Conservation (phyloP, 163 green algal species). For the Prototheca wickerhamii region DNA sequence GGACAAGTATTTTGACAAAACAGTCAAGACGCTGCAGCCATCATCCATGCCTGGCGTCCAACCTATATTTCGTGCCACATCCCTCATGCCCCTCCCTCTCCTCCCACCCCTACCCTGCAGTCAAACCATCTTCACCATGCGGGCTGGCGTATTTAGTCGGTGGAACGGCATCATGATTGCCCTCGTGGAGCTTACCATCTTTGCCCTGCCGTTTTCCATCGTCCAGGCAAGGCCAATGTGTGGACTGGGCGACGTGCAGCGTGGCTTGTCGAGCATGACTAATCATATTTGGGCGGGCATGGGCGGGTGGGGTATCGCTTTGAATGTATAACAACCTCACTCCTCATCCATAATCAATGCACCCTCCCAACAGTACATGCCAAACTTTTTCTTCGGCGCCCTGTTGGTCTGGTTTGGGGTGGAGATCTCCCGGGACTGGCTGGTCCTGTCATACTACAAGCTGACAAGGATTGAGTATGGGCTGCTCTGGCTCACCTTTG, state of each 20-base stretch:
- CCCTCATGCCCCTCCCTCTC: not conserved
- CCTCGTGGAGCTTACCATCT: conserved; percentile 44
- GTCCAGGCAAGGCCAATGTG: conserved; percentile 5
- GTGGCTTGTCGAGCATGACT: not conserved
- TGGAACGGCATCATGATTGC: conserved; percentile 52
- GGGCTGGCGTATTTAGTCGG: conserved; percentile 46
- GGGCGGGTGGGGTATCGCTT: no score
- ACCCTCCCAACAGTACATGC: conserved; percentile 31
- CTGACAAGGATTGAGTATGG: conserved; percentile 52
- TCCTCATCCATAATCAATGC: not conserved
- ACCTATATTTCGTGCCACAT: no score
- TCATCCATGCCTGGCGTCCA: no score
- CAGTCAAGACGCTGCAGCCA: no score
- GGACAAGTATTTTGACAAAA: no score
- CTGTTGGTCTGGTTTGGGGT: conserved; percentile 73
- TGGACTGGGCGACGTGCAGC: not conserved
- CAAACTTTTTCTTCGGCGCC: conserved; percentile 74
- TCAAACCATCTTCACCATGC: conserved; percentile 74
- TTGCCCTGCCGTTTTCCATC: conserved; percentile 55
- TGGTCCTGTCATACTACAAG: conserved; percentile 37
- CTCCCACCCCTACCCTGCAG: not conserved
- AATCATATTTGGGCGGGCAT: not conserved
- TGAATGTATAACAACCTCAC: no score
- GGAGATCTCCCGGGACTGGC: conserved; percentile 65
- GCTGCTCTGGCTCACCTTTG: conserved; percentile 66